Evolutionary conservation across 2,329 filamentous ascomycete genomes (phyloP).

Genomic region (Coleophoma eucalyptorum): DNA sequence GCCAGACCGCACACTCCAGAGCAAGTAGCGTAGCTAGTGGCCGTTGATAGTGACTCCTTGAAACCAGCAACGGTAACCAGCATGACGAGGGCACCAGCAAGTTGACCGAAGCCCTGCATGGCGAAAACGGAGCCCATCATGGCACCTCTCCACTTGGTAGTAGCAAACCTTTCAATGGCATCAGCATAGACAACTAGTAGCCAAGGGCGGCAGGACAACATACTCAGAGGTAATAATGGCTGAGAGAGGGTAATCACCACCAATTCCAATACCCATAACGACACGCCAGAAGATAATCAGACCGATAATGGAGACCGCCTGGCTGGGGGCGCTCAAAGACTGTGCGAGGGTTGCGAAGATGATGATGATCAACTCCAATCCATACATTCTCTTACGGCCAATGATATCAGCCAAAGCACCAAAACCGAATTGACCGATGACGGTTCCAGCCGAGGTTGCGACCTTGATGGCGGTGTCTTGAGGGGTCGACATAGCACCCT

Average conservation of each 20-base stretch:
- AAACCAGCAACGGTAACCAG: conserved; percentile 50
- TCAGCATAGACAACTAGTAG: neutral
- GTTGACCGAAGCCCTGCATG: conserved; percentile 66
- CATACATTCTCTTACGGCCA: conserved; percentile 46
- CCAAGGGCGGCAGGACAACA: conserved; percentile 40
- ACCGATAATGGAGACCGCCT: conserved; percentile 35
- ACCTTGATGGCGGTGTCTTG: conserved; percentile 38
- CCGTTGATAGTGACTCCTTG: conserved; percentile 46
- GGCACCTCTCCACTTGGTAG: conserved; percentile 56
- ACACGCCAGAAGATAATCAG: conserved; percentile 44
- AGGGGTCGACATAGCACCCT: conserved; percentile 18
- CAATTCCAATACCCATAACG: conserved; percentile 39
- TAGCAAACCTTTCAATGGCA: conserved; percentile 60
- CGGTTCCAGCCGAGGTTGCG: conserved; percentile 39
- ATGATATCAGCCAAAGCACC: conserved; percentile 42
- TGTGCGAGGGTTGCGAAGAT: conserved; percentile 41
- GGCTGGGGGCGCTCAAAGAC: conserved; percentile 34
- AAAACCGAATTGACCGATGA: conserved; percentile 42
- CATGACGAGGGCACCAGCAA: conserved; percentile 60
- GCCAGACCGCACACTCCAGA: conserved; percentile 65
- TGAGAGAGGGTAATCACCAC: conserved; percentile 70
- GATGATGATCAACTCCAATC: conserved; percentile 41
- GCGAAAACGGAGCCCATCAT: conserved; percentile 68
- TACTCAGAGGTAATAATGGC: conserved; percentile 68
- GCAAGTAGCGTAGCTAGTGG: conserved; percentile 49